phyloP scores from a whole-genome alignment of 2,329 filamentous ascomycete genomes.

The Aspergillus pseudoviridinutans region DNA sequence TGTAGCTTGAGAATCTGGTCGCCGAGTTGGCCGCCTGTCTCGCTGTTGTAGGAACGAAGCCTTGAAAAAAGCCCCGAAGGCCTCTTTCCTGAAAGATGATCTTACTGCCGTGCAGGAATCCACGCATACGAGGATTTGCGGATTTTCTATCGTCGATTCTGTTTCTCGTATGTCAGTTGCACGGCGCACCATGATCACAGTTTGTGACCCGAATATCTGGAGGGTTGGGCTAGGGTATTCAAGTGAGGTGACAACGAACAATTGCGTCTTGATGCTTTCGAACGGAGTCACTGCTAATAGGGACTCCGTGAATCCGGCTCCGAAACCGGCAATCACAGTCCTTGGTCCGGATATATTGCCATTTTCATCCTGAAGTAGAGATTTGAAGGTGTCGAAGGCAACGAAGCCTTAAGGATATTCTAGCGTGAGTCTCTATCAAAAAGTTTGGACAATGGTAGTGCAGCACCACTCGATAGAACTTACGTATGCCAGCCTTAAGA shows the following conservation, averaged over 20 bases:
- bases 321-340: constrained; percentile 90
- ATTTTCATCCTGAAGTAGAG: constrained; percentile 71
- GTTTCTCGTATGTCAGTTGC: constrained; percentile 4
- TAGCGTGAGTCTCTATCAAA: neutral
- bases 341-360: constrained; percentile 86
- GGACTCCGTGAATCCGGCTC: constrained; percentile 90
- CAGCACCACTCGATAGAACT: constrained; percentile 29
- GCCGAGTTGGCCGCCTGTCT: constrained; percentile 93
- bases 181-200: neutral
- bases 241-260: constrained; percentile 50
- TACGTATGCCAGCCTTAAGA: constrained; percentile 90
- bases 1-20: constrained; percentile 86
- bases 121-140: constrained; percentile 77
- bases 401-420: constrained; percentile 65
- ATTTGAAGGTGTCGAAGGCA: constrained; percentile 93
- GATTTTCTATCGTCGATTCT: constrained; percentile 94
- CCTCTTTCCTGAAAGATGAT: constrained; percentile 87
- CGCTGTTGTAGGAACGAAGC: constrained; percentile 90
- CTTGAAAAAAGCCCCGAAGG: constrained; percentile 90
- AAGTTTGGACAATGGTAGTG: neutral
- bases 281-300: constrained; percentile 92
- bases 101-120: constrained; percentile 84
- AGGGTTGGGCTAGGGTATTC: neutral
- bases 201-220: neutral
- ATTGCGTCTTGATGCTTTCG: constrained; percentile 95